Evolutionary conservation across 78 protist species (phyloP), one percentile per base, ranked within the genome.

Genomic region (Guillardia theta): DNA sequence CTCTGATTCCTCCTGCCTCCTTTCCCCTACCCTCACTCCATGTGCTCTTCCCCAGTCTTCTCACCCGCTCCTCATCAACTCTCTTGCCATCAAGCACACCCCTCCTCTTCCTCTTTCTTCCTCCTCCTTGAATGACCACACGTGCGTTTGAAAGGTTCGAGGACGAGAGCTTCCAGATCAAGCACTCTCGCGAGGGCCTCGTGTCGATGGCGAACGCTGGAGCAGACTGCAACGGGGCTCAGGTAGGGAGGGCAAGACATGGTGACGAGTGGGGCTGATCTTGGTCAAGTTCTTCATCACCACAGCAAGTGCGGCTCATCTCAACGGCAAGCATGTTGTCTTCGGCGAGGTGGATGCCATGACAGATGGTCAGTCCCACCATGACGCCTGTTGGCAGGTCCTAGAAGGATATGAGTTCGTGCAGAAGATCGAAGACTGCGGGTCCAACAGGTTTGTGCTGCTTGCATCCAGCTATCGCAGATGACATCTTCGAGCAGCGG

Each of bases 271-370:
- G n/a, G n/a, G n/a, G n/a, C n/a, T n/a, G n/a, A n/a, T n/a, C n/a
- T n/a, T n/a, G n/a, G n/a, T n/a, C n/a, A n/a, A n/a, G 92, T 98
- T 98, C 94, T 98, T 98, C 97, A 94, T 97, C 94, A 96, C 97
- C 45, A 88, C 95, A 24, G 95, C 76, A 5, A 8, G 1, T n/a
- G 88, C 97, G n/a, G 93, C 96, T 12, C 64, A 90, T 53, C 92
- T 97, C 36, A 94, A 96, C 92, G 96, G 96, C 30, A 94, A 95
- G 93, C 98, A 98, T 83, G 96, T 96, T 45, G 98, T 98, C 37
- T 98, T 98, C 43, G 98, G 98, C 36, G 83, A 58, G 70, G 70
- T n/a, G n/a, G n/a, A n/a, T n/a, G 18, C 62, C 12, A 18, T 53
- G 62, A 21, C 62, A 53, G 33, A 53, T 53, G 18, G 33, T 53